Percentiles rank a stretch among this genome's conserved stretches.
Conservation (phyloP, 2,329 filamentous ascomycete genomes). For the Myriosclerotinia scirpicola region DNA sequence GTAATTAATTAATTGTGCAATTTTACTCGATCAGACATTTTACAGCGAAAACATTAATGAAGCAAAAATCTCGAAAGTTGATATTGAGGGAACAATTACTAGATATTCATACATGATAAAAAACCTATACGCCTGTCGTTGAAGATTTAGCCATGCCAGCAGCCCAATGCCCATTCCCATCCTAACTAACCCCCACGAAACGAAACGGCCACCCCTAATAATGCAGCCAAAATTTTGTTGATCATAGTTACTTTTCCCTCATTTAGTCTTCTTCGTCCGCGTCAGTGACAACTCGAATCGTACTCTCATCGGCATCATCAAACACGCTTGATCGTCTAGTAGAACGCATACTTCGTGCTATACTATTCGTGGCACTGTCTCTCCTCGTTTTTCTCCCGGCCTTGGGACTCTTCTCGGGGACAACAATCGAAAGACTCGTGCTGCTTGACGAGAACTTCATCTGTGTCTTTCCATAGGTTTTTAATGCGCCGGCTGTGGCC, state of each 20-base stretch:
- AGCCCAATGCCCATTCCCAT: slow-evolving; percentile 25
- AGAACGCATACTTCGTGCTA: slow-evolving; percentile 29
- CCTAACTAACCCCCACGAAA: slow-evolving; percentile 20
- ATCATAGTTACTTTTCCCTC: slow-evolving; percentile 9
- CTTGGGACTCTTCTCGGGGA: slow-evolving; percentile 23
- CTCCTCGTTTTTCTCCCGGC: slow-evolving; percentile 22
- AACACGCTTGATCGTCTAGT: slow-evolving; percentile 8
- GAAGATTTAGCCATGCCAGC: slow-evolving; percentile 31
- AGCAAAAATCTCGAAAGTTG: slow-evolving; percentile 14
- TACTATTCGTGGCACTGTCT: slow-evolving; percentile 27
- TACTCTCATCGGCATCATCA: slow-evolving; percentile 28
- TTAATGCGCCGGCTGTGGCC: slow-evolving; percentile 32
- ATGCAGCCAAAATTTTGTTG: slow-evolving; percentile 14
- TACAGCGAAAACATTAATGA: background rate
- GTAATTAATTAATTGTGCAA: background rate
- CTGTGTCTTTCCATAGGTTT: slow-evolving; percentile 34
- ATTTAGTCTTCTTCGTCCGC: slow-evolving; percentile 20
- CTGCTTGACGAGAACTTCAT: slow-evolving; percentile 33
- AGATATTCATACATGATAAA: slow-evolving; percentile 35
- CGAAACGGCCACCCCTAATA: slow-evolving; percentile 8
- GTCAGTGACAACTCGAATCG: slow-evolving; percentile 32
- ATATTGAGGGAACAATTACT: slow-evolving; percentile 27
- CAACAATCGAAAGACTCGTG: slow-evolving; percentile 33
- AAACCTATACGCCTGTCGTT: slow-evolving; percentile 30
- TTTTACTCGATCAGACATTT: slow-evolving; percentile 2